Base-by-base conservation (phyloP, 106 monocot genomes). In the Narthecium ossifragum region DNA sequence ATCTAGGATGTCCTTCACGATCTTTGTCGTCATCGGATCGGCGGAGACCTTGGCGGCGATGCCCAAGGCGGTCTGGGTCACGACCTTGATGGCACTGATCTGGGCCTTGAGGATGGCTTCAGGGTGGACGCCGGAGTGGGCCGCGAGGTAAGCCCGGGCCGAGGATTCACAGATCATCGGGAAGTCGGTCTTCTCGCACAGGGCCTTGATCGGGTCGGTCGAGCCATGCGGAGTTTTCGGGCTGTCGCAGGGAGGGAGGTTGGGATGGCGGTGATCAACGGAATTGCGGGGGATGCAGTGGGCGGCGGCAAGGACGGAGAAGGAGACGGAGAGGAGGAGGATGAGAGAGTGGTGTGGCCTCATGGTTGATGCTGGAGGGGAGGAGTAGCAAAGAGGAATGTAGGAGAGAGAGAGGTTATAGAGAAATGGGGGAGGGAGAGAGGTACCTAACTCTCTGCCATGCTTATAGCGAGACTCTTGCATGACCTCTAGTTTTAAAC, bases 301-400 rank as follows among this genome's bases (percentile, higher is more conserved):
- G 31, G 62, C 18, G 4, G 46, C 31, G 0, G 47, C 31, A 11
- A 31, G 47, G 21, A 3, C 1, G 7, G 49, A 10, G 47, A 32
- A 8, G 1, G 39, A 12, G 48, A 48, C 17, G 8, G 31, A 47
- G 46, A 31, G 3, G 31, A 48, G 29, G 47, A 31, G 31, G 47
- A 62, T 3, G 31, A 48, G 29, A 8, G 49, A 20, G 18, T 47
- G 14, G 29, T 31, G 24, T 48, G 62, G 62, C 62, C 46, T 47
- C 62, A 62, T 62, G 46, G 62, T 47, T 62, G 46, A 18, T 20
- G 48, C 23, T 20, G 17, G 45, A 32, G 6, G 13, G 36, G 24
- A 38, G n/a, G 20, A 58, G 18, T 13, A 37, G 11, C 36, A 43
- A 26, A 30, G n/a, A 31, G 33, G 47, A 33, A 32, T 17, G 43